Evolutionary conservation across 768 basidiomycete species (phyloP).

Genomic region (Psilocybe cyanescens): DNA sequence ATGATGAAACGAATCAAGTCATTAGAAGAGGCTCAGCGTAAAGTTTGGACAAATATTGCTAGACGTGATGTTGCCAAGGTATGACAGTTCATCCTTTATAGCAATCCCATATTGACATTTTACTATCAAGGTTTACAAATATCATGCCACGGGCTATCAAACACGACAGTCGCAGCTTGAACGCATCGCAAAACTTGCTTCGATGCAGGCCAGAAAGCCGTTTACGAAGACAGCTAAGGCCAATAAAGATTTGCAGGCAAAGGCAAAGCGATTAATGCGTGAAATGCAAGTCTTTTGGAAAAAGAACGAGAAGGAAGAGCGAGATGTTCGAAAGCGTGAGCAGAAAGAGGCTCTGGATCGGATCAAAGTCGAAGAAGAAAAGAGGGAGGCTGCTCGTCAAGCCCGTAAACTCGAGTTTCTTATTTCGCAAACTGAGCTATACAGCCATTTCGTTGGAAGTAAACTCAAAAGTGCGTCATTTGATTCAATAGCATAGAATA

Average conservation of each 20-base stretch:
- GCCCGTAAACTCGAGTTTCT: conserved; percentile 97
- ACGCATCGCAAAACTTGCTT: conserved; percentile 74
- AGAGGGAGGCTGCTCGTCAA: conserved; percentile 90
- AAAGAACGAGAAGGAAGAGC: conserved; percentile 96
- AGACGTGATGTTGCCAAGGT: conserved; percentile 85
- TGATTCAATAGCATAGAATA: conserved; percentile 1
- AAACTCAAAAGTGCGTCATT: conserved; percentile 81
- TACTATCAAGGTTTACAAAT: conserved; percentile 72
- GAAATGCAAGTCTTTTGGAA: conserved; percentile 99
- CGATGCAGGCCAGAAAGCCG: conserved; percentile 79
- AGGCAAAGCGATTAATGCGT: conserved; percentile 87
- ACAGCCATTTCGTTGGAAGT: conserved; percentile 98
- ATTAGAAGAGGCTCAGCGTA: conserved; percentile 83
- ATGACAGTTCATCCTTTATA: conserved; percentile 8
- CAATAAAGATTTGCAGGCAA: conserved; percentile 81
- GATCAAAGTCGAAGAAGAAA: conserved; percentile 89
- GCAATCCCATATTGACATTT: conserved; percentile 7
- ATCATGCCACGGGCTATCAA: conserved; percentile 67
- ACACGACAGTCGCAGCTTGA: conserved; percentile 72
- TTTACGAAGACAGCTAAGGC: conserved; percentile 76
- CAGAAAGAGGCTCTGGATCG: conserved; percentile 93
- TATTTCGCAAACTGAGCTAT: conserved; percentile 97
- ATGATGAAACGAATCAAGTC: conserved; percentile 78
- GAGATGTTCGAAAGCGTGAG: conserved; percentile 89
- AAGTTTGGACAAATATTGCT: conserved; percentile 91